A percentile compares a stretch with the other conserved stretches of the same genome.
Conservation (phyloP, 176 grass and related monocot genomes). For the Luzula sylvatica region DNA sequence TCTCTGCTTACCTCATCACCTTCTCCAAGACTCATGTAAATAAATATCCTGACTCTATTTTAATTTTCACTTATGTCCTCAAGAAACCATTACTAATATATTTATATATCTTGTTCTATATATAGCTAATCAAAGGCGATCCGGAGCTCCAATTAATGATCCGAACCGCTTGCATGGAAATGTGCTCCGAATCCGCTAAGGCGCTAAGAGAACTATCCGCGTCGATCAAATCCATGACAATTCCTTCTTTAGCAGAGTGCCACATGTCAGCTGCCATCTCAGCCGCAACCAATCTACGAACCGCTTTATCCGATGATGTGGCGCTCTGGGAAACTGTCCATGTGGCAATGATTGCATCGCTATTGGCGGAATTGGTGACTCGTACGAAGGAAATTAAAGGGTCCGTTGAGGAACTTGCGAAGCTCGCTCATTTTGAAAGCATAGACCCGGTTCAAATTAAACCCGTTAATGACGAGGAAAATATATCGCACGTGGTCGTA, state of each 20-base stretch:
- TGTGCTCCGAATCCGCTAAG: slow-evolving; percentile 60
- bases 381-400: slow-evolving; percentile 29
- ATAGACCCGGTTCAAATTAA: slow-evolving; percentile 27
- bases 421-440: slow-evolving; percentile 42
- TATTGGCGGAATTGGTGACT: slow-evolving; percentile 53
- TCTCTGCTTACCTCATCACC: slow-evolving; percentile 48
- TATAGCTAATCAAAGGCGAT: slow-evolving; percentile 32
- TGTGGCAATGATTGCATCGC: slow-evolving; percentile 47
- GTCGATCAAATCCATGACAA: slow-evolving; percentile 39
- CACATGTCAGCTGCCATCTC: slow-evolving; percentile 38
- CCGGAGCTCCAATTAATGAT: slow-evolving; percentile 34
- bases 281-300: slow-evolving; percentile 20
- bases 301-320: slow-evolving; percentile 18
- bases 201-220: slow-evolving; percentile 46
- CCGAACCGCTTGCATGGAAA: slow-evolving; percentile 37
- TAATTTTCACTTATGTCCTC: neutral
- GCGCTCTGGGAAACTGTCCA: slow-evolving; percentile 38
- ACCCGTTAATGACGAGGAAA: slow-evolving; percentile 8
- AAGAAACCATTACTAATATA: slow-evolving; percentile 5
- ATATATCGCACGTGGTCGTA: slow-evolving; percentile 16
- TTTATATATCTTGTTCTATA: neutral
- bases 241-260: slow-evolving; percentile 19
- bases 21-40: slow-evolving; percentile 40
- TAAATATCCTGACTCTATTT: neutral
- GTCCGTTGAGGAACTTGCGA: slow-evolving; percentile 44